Base-by-base conservation (phyloP, 1,139 yeast genomes). In the Debaryomyces coudertii region DNA sequence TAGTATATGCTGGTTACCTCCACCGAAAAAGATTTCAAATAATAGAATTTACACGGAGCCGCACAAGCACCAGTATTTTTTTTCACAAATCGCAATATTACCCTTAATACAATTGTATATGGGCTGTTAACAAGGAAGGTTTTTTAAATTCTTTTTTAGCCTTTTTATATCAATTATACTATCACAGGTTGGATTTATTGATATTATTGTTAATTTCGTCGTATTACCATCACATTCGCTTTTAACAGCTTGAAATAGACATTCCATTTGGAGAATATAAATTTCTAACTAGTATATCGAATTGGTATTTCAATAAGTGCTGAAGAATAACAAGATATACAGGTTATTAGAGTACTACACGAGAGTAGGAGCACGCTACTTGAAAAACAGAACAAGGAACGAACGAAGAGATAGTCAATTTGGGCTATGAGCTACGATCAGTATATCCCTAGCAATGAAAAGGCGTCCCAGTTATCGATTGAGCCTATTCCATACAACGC, bases 41-140 rank as follows among this genome's bases (percentile, higher is more conserved):
- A 38, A 28, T 27, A 38, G 34, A 38, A n/a, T 8, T 38, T 38
- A 38, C 41, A 38, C 41, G 28, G 28, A 38, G 30, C 34, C 41
- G 22, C 34, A 28, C n/a, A 5, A 28, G 14, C 27, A 33, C 41
- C 23, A 28, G 31, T 11, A 27, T 28, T 28, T 38, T 28, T 28
- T 38, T 27, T 22, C 41, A 27, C 30, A 18, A 20, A 28, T 38
- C 34, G 34, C 34, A 38, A 38, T 25, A 25, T n/a, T 29, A 28
- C 34, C 41, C 41, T 38, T 38, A 38, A 28, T 38, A 28, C 11
- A 28, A 20, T 20, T 15, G 23, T 14, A 20, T 7, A 27, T 28
- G 25, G 41, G 23, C 22, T 9, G 18, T 12, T 18, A 14, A 35
- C 11, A 9, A 12, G 20, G n/a, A 20, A 33, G 20, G 22, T 16